Base-by-base conservation (phyloP, 805 yeast genomes). In the Yarrowia phangngaensis region DNA sequence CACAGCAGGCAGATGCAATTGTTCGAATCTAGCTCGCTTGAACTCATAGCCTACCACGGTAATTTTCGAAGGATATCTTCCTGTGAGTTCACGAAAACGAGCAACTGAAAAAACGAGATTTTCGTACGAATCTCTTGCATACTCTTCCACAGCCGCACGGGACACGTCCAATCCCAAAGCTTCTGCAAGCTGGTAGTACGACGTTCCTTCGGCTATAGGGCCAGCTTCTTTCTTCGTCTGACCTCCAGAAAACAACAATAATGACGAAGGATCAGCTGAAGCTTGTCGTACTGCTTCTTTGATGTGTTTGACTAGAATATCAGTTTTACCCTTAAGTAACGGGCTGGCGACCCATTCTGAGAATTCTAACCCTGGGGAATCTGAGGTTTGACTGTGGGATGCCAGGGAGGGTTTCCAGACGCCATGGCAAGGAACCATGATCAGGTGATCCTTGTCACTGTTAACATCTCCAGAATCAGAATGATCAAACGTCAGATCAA, bases 21-120 rank as follows among this genome's bases (percentile, higher is more conserved):
- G 35, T 8, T 26, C 34, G 58, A 84, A 85, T 46, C 95, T 67
- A 14, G 60, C 59, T 48, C 76, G 64, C 58, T 86, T 86, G 64
- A 86, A 86, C 34, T 79, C 87, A 60, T 84, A 84, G 2, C 95
- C 92, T 3, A 79, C 75, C 3, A 86, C 70, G 0, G 78, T 74
- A 3, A 84, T 66, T 2, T 55, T 55, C 0, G 56, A 33, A 0
- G 95, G 94, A 53, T 73, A 80, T 1, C 7, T 16, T 0, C 70
- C 67, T 3, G 65, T 60, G 2, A 71, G 52, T 54, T 80, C 78
- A 22, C 72, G 61, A 59, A 71, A 60, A 11, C 64, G 35, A 16
- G 38, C 50, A n/a, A 45, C 24, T 2, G 50, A 45, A 13, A 45
- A 45, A 14, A 13, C 14, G 26, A 45, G 40, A 34, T 45, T 45